These are phyloP conservation scores for Neurospora hispaniola DNA, from an alignment of 495 filamentous ascomycete species.

Conservation along the genomic window DNA sequence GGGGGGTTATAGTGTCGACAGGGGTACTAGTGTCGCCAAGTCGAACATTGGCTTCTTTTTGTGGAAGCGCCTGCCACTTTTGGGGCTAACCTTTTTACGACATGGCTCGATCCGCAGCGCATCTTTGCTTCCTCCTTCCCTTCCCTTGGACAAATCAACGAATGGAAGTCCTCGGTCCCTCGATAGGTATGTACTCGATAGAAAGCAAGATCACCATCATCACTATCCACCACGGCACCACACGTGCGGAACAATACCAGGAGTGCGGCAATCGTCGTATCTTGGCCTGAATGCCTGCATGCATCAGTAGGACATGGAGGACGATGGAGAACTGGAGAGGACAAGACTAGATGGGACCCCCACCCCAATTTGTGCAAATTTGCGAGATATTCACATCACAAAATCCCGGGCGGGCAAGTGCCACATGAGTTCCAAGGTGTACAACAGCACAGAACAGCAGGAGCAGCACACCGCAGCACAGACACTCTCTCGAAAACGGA, in stretches of 20 bases:
- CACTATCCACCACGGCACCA: background rate
- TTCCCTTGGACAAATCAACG: background rate
- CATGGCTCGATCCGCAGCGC: background rate
- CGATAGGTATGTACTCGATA: background rate
- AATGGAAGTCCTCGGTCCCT: background rate
- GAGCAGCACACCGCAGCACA: background rate
- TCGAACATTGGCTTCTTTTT: background rate
- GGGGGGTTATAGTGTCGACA: background rate
- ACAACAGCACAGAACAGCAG: background rate
- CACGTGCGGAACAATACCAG: background rate
- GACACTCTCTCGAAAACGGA: background rate
- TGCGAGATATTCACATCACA: background rate
- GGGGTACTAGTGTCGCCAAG: background rate
- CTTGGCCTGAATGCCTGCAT: background rate
- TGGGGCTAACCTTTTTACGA: background rate
- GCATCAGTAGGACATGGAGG: background rate
- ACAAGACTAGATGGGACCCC: background rate
- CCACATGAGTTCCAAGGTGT: background rate
- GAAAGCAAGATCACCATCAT: background rate
- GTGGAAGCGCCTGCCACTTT: background rate
- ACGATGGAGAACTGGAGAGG: background rate
- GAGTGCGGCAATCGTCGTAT: background rate
- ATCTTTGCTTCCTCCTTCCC: background rate
- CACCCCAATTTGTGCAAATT: background rate
- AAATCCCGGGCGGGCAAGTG: background rate